Evolutionary conservation across 2,329 filamentous ascomycete genomes (phyloP), one percentile per base, ranked within the genome.

Genomic region (Penicillium janthinellum): DNA sequence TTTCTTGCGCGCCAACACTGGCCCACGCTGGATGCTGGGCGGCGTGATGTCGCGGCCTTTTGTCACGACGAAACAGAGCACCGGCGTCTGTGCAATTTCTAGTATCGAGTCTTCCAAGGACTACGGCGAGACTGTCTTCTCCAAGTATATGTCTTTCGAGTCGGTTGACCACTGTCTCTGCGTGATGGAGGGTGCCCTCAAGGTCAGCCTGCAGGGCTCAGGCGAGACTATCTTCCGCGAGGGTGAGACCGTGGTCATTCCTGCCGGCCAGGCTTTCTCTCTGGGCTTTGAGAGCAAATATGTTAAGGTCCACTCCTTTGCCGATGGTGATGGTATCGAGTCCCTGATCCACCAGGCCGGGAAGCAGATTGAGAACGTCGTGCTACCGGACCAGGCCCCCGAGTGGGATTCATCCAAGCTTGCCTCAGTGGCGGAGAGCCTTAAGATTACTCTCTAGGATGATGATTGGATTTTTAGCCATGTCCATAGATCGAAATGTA

Each of bases 111-210:
- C 70, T 0, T 72, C 69, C 5, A 67, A 66, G n/a, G 60, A 72
- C 0, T 81, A 82, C 58, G 66, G 66, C 0, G 59, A 64, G 10
- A 74, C 75, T 5, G 58, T 78, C 0, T 74, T 82, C 3, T 67
- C 66, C 0, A 67, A 70, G 25, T 77, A 70, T 58, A 58, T 84
- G 34, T 75, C 72, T 0, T 86, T 86, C 61, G 55, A 69, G 0
- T 69, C 69, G 0, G 81, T 82, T 1, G 83, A 85, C 62, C 84
- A 86, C 67, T 84, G 82, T 54, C 75, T 86, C 49, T 78, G 75
- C 56, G 76, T 84, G 0, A 71, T 77, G 44, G 82, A 84, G 59
- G 83, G 83, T 0, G 62, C 74, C 0, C 64, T 84, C 4, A 72
- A 69, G 15, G 75, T 85, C 4, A 71, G 67, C 38, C 57, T 84